These are phyloP conservation scores for Hypoxylon sp. DNA, from an alignment of 2,329 filamentous ascomycete genomes.

Conservation along the genomic window DNA sequence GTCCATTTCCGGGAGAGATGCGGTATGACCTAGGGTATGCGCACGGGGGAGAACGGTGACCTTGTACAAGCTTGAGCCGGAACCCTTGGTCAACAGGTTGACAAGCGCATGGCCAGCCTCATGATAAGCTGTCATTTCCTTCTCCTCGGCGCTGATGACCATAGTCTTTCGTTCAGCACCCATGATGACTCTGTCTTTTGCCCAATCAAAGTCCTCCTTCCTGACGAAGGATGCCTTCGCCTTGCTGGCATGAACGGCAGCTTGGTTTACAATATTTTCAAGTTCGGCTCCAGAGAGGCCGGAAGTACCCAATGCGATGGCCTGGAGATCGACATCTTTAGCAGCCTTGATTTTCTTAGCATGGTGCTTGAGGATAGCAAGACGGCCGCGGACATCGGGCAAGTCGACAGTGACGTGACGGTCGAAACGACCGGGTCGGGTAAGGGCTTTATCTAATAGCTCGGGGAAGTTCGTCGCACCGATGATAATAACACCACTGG, in stretches of 20 bases:
- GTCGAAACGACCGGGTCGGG: slow-evolving; percentile 94
- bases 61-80: slow-evolving; percentile 88
- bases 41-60: slow-evolving; percentile 96
- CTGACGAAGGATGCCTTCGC: slow-evolving; percentile 82
- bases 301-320: slow-evolving; percentile 88
- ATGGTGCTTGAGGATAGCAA: slow-evolving; percentile 94
- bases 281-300: slow-evolving; percentile 96
- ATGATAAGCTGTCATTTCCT: slow-evolving; percentile 94
- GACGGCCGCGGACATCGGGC: slow-evolving; percentile 92
- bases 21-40: slow-evolving; percentile 86
- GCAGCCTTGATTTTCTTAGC: slow-evolving; percentile 89
- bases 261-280: slow-evolving; percentile 97
- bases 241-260: slow-evolving; percentile 93
- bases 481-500: slow-evolving; percentile 94
- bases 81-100: slow-evolving; percentile 82
- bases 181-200: slow-evolving; percentile 98
- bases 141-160: slow-evolving; percentile 93
- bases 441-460: slow-evolving; percentile 93
- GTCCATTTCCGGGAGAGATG: slow-evolving; percentile 90
- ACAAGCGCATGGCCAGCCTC: slow-evolving; percentile 97
- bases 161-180: slow-evolving; percentile 92
- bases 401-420: slow-evolving; percentile 90
- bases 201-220: slow-evolving; percentile 92
- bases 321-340: slow-evolving; percentile 84
- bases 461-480: slow-evolving; percentile 97